Base-by-base conservation (phyloP, 768 basidiomycete species). In the Suillus hirtellus region DNA sequence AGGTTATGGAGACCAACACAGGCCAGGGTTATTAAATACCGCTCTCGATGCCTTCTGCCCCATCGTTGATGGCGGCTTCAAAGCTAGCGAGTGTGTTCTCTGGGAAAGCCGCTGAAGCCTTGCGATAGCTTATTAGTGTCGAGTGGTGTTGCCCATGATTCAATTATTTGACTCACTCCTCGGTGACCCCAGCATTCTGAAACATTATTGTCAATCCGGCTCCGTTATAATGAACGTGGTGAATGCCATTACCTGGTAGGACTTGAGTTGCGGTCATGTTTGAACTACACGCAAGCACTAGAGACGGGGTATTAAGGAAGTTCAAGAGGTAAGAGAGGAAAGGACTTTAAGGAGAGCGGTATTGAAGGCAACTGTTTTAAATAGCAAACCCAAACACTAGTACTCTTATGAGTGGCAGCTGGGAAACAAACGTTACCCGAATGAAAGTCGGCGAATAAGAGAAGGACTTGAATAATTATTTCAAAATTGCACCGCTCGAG, bases 31-130 rank as follows among this genome's bases (percentile, higher is more conserved):
- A 65, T 69, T 66, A 80, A 86, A 79, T 95, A 97, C 96, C 96
- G 75, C 93, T 95, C 85, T 99, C 96, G 71, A 99, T 96, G 67
- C 88, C 96, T 74, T 99, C 95, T 53, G 95, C 90, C 64, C 96
- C 96, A 79, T 97, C 95, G 54, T 88, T 87, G 65, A 97, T 94
- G 72, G 96, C 96, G 66, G 92, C 92, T 74, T 93, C 89, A 78
- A 99, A 99, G 78, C 92, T 94, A 42, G 93, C 93, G 66, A 95
- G 85, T 56, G 95, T 96, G 81, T 99, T 99, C 78, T 99, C 96
- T 4, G 94, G 93, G 76, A 85, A 94, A 19, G 84, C 81, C 27
- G 92, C 86, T 31, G 93, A 95, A 54, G 95, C 95, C 93, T 95
- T 8, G 50, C n/a, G 75, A 77, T 70, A 46, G 24, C 19, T n/a